Conservation (phyloP, 768 basidiomycete genomes). For the Thelephora aurantiotincta region DNA sequence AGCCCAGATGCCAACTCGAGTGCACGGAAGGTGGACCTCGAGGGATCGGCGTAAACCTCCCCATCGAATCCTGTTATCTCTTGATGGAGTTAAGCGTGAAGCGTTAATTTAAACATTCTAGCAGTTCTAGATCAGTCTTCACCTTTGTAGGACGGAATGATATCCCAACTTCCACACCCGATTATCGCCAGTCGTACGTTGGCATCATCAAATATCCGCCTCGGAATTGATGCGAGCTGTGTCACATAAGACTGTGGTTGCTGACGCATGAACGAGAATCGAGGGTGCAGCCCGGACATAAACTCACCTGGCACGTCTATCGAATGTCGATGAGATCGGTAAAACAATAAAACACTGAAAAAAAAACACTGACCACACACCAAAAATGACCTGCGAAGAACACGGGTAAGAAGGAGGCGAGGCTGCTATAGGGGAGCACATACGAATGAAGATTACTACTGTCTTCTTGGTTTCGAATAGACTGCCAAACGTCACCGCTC, state of each 20-base stretch:
- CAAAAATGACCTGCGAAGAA: slow-evolving; percentile 41
- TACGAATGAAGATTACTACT: slow-evolving; percentile 53
- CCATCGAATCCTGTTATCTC: slow-evolving; percentile 32
- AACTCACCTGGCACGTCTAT: slow-evolving; percentile 29
- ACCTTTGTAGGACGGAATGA: slow-evolving; percentile 38
- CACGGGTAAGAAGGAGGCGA: neutral
- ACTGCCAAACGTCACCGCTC: slow-evolving; percentile 34
- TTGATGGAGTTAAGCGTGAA: slow-evolving; percentile 9
- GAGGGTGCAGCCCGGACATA: neutral
- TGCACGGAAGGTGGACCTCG: slow-evolving; percentile 37
- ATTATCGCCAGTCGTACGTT: slow-evolving; percentile 31
- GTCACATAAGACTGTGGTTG: slow-evolving; percentile 30
- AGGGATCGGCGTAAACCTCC: slow-evolving; percentile 52
- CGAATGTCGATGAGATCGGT: neutral
- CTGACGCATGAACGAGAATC: neutral
- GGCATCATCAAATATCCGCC: slow-evolving; percentile 26
- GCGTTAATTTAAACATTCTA: too few species aligned
- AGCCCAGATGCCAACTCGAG: slow-evolving; percentile 39
- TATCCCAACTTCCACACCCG: slow-evolving; percentile 45
- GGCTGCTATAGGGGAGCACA: neutral
- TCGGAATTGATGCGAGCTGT: slow-evolving; percentile 27
- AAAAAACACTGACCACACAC: slow-evolving; percentile 33
- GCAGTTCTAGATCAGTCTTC: neutral
- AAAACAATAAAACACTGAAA: neutral
- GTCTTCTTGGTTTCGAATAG: slow-evolving; percentile 35